Evolutionary conservation across 2,329 filamentous ascomycete genomes (phyloP).

Genomic region (Epichloe amarillans): DNA sequence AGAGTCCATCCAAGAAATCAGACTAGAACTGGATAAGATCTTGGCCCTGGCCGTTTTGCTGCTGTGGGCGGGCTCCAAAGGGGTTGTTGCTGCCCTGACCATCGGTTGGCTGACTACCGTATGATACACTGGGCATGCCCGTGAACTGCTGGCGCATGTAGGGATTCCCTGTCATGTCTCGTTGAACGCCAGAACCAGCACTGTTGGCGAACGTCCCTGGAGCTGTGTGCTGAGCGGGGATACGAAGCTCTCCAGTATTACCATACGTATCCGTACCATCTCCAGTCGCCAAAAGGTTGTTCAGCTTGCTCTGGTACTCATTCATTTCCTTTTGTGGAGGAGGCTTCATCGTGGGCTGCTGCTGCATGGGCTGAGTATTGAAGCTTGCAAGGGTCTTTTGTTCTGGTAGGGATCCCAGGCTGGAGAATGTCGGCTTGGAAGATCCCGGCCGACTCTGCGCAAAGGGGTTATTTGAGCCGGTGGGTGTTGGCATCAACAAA

Average conservation of each 20-base stretch:
- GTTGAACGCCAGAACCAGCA: constrained; percentile 65
- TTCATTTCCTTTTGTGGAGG: constrained; percentile 40
- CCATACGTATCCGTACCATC: constrained; percentile 96
- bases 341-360: constrained; percentile 20
- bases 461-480: constrained; percentile 96
- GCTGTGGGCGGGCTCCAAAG: constrained; percentile 38
- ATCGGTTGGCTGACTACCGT: constrained; percentile 39
- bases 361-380: constrained; percentile 36
- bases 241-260: constrained; percentile 90
- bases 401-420: constrained; percentile 65
- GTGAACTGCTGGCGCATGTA: constrained; percentile 79
- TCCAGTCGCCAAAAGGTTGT: constrained; percentile 70
- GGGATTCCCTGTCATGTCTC: constrained; percentile 72
- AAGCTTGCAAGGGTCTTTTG: constrained; percentile 60
- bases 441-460: constrained; percentile 57
- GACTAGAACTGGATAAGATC: constrained; percentile 51
- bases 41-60: constrained; percentile 36
- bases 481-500: constrained; percentile 66
- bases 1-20: not conserved
- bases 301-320: constrained; percentile 63
- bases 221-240: constrained; percentile 90
- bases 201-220: constrained; percentile 96
- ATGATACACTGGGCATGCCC: constrained; percentile 52
- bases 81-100: constrained; percentile 42
- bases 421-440: constrained; percentile 45